A percentile compares a stretch with the other conserved stretches of the same genome.
phyloP scores from a whole-genome alignment of 2,329 filamentous ascomycete genomes.

The Verticillium zaregamsianum region DNA sequence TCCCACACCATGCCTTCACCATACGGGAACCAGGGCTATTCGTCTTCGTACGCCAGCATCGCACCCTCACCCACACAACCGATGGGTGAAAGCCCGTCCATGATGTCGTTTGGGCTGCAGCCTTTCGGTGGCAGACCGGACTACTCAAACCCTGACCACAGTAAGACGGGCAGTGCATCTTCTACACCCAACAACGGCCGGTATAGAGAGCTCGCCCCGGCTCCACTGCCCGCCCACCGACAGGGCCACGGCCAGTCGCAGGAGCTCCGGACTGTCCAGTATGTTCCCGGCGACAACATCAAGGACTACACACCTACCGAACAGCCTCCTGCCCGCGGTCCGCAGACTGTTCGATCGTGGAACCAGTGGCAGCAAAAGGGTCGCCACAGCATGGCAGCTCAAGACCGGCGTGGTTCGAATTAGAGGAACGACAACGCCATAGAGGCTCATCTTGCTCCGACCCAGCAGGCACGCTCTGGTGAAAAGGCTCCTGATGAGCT shows the following conservation, averaged over 20 bases:
- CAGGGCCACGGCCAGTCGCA: constrained; percentile 41
- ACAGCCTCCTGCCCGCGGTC: constrained; percentile 50
- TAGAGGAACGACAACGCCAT: constrained; percentile 5
- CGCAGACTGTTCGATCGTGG: constrained; percentile 55
- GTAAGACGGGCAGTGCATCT: constrained; percentile 10
- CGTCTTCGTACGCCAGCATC: constrained; percentile 9
- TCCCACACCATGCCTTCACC: not conserved
- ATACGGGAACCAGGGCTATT: not conserved
- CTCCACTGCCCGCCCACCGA: constrained; percentile 48
- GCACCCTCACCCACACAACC: constrained; percentile 5
- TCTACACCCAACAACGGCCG: constrained; percentile 15
- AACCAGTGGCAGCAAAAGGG: constrained; percentile 22
- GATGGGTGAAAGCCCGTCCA: constrained; percentile 2
- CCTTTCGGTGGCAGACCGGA: not conserved
- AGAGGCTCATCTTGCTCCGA: not conserved
- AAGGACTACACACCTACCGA: constrained; percentile 54
- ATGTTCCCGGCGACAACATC: constrained; percentile 49
- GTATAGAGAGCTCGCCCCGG: constrained; percentile 56
- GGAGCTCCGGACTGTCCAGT: constrained; percentile 56
- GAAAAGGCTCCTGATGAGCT: not conserved
- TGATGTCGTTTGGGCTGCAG: constrained; percentile 6
- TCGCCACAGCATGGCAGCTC: constrained; percentile 30
- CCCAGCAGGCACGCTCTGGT: not conserved
- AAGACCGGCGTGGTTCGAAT: constrained; percentile 13
- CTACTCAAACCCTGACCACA: not conserved